Evolutionary conservation across 75 land plant genomes (phyloP), one percentile per base, ranked within the genome.

Genomic region (Adiantum capillusveneris): DNA sequence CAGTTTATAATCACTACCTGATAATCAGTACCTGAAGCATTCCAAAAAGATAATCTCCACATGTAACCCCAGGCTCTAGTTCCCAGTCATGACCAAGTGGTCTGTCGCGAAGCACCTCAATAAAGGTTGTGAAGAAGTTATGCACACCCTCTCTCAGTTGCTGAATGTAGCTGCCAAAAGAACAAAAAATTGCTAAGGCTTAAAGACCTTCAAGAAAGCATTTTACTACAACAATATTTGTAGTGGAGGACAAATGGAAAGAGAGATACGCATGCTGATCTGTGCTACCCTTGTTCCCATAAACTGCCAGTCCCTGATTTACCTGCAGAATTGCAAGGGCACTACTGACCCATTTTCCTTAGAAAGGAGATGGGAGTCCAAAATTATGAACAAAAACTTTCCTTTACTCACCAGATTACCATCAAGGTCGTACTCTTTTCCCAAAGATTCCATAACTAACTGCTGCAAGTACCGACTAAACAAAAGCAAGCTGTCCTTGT

Each of bases 11-110:
- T n/a, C n/a, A n/a, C n/a, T n/a, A n/a, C n/a, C n/a, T n/a, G n/a
- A n/a, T n/a, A n/a, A n/a, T n/a, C n/a, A n/a, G n/a, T 41, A 81
- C 97, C 84, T 91, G 97, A 53, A 91, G 65, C 95, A 91, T 88
- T 45, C 97, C 97, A 67, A 91, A 91, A 9, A 91, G 73, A 66
- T 91, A 91, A 60, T 91, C 97, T 17, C 97, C 97, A 69, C 97
- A 91, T 18, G 97, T 91, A 18, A 91, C 97, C 50, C 97, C 94
- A 31, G 97, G 97, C 59, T 91, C 97, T 68, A 91, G 94, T 70
- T 91, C 97, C 97, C 97, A 91, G 46, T 91, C 97, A 71, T 91
- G 97, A 39, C 97, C 97, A 56, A 95, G 95, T 20, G 95, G 97
- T 56, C 97, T 84, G 64, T 91, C 97, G 46, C 97, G 95, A 34